Base-by-base conservation (phyloP, 805 yeast species). In the Cyberlindnera samutprakarnensis region DNA sequence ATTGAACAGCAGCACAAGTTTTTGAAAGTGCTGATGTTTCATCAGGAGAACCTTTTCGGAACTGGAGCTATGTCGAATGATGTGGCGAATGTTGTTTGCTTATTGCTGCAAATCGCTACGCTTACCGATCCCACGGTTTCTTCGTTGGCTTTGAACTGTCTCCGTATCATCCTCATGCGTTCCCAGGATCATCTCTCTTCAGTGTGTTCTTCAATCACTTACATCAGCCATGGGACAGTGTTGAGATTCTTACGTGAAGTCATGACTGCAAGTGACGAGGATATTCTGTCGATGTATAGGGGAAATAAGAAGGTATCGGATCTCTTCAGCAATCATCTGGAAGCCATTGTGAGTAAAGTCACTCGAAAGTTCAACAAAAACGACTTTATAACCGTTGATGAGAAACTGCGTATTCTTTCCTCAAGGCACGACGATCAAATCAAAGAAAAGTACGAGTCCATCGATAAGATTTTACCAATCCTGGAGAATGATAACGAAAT, bases 41-140 rank as follows among this genome's bases (percentile, higher is more conserved):
- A 53, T 18, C 63, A 59, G 30, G 51, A 49, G 18, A 32, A 45
- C n/a, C 37, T 51, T 6, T 54, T 59, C 35, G 37, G 39, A 5
- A 38, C 28, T 10, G 64, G 53, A 2, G 46, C 54, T 3, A 38
- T 71, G 14, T 51, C 54, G 13, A 54, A 50, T 34, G 54, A 55
- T n/a, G 36, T 62, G 12, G 49, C 61, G 0, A 53, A 56, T 25
- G 37, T 68, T 12, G 44, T 66, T 11, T 50, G 55, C 7, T 38
- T 50, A 14, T 30, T 57, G 12, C 31, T 51, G 11, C 37, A 33
- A 7, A 37, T 44, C 10, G 44, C 49, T 8, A 25, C 46, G 1
- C 28, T 31, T 14, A 35, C 41, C 9, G 35, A 41, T 11, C 18
- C 32, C 3, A 31, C 30, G 9, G 38, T 45, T 7, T 24, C 47